Conservation (phyloP, 768 basidiomycete species). For the Galerina sulciceps region DNA sequence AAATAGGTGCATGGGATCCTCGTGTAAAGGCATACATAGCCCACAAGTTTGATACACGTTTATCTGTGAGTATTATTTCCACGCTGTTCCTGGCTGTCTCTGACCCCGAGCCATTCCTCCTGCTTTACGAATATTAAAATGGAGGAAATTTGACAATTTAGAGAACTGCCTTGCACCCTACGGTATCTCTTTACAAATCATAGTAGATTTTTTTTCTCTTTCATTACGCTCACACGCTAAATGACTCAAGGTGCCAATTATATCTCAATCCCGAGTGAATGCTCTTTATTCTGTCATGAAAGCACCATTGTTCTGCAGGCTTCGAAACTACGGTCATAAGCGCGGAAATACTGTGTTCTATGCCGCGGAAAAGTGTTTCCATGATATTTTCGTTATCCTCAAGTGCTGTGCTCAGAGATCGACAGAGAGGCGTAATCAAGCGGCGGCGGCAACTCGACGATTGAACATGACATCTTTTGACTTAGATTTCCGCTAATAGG, state of each 20-base stretch:
- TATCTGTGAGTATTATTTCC: background rate
- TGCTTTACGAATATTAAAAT: slow-evolving; percentile 3
- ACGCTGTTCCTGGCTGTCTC: background rate
- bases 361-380: slow-evolving; percentile 4
- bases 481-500: slow-evolving; percentile 11
- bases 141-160: background rate
- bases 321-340: slow-evolving; percentile 1
- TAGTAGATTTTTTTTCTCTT: slow-evolving; percentile 14
- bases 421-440: slow-evolving; percentile 8
- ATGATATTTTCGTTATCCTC: slow-evolving; percentile 2
- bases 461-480: slow-evolving; percentile 11
- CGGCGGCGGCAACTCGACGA: slow-evolving; percentile 11
- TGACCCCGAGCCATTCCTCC: slow-evolving; percentile 5
- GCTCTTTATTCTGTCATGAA: slow-evolving; percentile 8
- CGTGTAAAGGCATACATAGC: slow-evolving; percentile 3
- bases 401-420: background rate
- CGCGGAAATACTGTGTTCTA: background rate
- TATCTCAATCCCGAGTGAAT: slow-evolving; percentile 11
- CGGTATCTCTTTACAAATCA: background rate
- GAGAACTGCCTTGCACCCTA: background rate
- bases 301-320: slow-evolving; percentile 8
- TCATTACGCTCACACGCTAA: slow-evolving; percentile 8
- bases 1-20: slow-evolving; percentile 6
- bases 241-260: slow-evolving; percentile 21
- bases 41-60: background rate